These are phyloP conservation scores for Talaromyces sp. DNA, from an alignment of 2,329 filamentous ascomycete genomes.

Conservation along the genomic window DNA sequence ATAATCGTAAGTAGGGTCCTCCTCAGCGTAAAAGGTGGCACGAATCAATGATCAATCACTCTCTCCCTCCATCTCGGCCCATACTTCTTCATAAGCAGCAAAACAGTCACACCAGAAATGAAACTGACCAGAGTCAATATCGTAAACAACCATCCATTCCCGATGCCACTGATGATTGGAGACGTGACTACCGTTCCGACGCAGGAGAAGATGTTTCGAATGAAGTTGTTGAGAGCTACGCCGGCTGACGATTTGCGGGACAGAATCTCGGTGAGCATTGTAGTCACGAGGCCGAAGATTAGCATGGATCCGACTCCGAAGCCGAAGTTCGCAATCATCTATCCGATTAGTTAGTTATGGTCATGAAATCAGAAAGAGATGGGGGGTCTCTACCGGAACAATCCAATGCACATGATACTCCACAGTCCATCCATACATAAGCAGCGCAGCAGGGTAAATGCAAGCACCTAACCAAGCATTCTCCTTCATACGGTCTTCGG, in stretches of 20 bases:
- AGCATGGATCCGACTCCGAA: constrained; percentile 79
- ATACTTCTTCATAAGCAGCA: constrained; percentile 57
- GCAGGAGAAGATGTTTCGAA: constrained; percentile 74
- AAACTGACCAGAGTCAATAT: constrained; percentile 57
- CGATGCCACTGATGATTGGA: constrained; percentile 68
- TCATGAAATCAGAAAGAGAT: constrained; percentile 8
- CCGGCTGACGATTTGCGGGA: constrained; percentile 68
- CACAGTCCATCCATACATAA: constrained; percentile 76
- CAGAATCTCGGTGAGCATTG: constrained; percentile 84
- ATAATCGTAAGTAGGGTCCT: background rate
- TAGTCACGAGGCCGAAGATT: constrained; percentile 70
- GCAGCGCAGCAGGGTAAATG: constrained; percentile 66
- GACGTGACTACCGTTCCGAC: constrained; percentile 68
- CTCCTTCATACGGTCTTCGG: constrained; percentile 79
- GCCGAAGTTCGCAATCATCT: constrained; percentile 65
- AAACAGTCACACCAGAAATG: constrained; percentile 59
- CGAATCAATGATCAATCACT: constrained; percentile 4
- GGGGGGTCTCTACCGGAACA: constrained; percentile 46
- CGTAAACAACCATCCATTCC: constrained; percentile 75
- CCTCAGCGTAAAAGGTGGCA: background rate
- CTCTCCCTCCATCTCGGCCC: constrained; percentile 61
- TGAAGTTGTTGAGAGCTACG: constrained; percentile 78
- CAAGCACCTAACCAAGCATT: constrained; percentile 75
- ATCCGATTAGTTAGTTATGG: background rate
- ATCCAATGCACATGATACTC: constrained; percentile 64